Conservation (phyloP, 1,284 basidiomycete genomes). For the Inonotus hispidus region DNA sequence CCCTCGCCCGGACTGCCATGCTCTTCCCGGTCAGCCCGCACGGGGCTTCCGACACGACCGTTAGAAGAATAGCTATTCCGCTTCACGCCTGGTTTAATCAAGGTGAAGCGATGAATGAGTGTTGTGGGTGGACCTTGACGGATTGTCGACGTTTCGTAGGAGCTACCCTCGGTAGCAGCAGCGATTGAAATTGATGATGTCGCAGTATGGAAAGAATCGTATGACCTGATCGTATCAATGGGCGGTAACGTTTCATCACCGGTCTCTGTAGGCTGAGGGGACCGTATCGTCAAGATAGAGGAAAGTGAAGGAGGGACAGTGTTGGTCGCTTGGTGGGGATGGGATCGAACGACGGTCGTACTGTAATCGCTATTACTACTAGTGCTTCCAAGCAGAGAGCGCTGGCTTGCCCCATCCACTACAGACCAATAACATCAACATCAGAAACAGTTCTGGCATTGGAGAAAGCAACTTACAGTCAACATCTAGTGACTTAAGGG, state of each 20-base stretch:
- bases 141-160: conserved; percentile 37
- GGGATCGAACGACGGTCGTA: conserved; percentile 55
- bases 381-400: conserved; percentile 46
- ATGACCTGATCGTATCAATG: conserved; percentile 48
- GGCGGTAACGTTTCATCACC: conserved; percentile 23
- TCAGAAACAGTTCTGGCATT: conserved; percentile 32
- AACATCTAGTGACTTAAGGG: conserved; percentile 53
- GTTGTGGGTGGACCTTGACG: conserved; percentile 38
- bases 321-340: conserved; percentile 35
- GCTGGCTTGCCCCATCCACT: conserved; percentile 34
- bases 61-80: conserved; percentile 33
- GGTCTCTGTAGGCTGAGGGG: conserved; percentile 45
- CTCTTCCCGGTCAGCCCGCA: conserved; percentile 7
- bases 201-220: conserved; percentile 67
- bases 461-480: conserved; percentile 39
- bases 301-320: conserved; percentile 54
- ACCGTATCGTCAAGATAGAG: conserved; percentile 68
- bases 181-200: conserved; percentile 51
- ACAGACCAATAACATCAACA: conserved; percentile 16
- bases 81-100: conserved; percentile 72
- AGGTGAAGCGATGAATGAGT: conserved; percentile 78
- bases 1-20: conserved; percentile 10
- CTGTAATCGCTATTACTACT: conserved; percentile 51
- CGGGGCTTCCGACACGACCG: conserved; percentile 27
- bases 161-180: conserved; percentile 67